Base-by-base conservation (phyloP, 495 filamentous ascomycete species). In the Hyaloscypha variabilis region DNA sequence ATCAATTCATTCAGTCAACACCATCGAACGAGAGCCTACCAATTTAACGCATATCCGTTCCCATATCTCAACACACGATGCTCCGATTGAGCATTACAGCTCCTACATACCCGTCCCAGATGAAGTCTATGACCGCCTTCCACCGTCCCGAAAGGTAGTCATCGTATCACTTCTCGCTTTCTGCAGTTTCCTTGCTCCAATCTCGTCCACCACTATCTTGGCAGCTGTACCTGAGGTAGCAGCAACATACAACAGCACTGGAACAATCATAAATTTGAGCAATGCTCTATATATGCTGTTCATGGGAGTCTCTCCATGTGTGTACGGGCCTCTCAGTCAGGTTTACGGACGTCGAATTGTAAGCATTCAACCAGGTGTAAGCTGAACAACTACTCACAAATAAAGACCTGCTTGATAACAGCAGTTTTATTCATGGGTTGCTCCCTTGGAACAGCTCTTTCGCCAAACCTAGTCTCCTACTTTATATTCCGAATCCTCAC, bases 401-500 rank as follows among this genome's bases (percentile, higher is more conserved):
- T n/a, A 1, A 69, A 88, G 86, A 80, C 88, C 21, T 86, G 84
- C 60, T 64, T 87, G 25, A 71, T 78, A 19, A 85, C 84, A 58
- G 79, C 83, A 8, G 74, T 83, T 6, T 76, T 90, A 6, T 91
- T 91, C 76, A 81, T 84, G 30, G 80, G 75, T 3, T 87, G 88
- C 64, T 88, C 84, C 42, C 80, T 90, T 60, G 89, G 87, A 31
- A 90, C 87, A 4, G 87, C 89, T 0, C 75, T 91, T 3, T 78
- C 88, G 14, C 88, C 90, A 11, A 89, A 89, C 68, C 77, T 91
- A 6, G 81, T 81, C 0, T 75, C 84, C 3, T 91, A 89, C 73
- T 91, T 88, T 65, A 78, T 91, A 28, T 91, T 92, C 72, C 85
- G 90, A 0, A 77, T 87, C 58, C 76, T 91, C 28, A 89, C 88